Conservation (phyloP, 2,329 filamentous ascomycete genomes). For the Fusarium poae region DNA sequence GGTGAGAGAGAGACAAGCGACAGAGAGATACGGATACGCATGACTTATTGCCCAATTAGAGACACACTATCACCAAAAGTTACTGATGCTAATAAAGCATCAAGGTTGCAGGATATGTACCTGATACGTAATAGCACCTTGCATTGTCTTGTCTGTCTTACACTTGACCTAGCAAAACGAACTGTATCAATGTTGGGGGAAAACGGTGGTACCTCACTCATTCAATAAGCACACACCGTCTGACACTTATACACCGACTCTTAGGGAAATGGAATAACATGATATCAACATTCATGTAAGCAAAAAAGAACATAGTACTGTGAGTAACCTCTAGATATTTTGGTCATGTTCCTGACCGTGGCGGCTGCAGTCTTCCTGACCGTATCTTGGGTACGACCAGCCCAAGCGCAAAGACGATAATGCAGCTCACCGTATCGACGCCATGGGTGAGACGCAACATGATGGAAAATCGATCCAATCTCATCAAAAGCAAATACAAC, state of each 20-base stretch:
- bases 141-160: slow-evolving; percentile 12
- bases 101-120: slow-evolving; percentile 11
- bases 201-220: slow-evolving; percentile 13
- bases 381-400: slow-evolving; percentile 32
- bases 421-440: slow-evolving; percentile 26
- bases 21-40: slow-evolving; percentile 18
- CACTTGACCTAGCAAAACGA: slow-evolving; percentile 6
- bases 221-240: slow-evolving; percentile 17
- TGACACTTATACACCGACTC: too few relatives aligned
- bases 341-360: neutral
- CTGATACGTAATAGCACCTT: slow-evolving; percentile 33
- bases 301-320: neutral
- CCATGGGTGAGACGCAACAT: slow-evolving; percentile 31
- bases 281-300: neutral
- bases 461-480: slow-evolving; percentile 40
- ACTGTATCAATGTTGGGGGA: slow-evolving; percentile 29
- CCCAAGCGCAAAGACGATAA: slow-evolving; percentile 24
- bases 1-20: neutral
- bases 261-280: too few relatives aligned
- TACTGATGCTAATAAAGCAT: slow-evolving; percentile 32
- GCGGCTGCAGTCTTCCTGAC: slow-evolving; percentile 29
- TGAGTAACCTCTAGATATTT: neutral
- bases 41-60: slow-evolving; percentile 25
- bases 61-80: slow-evolving; percentile 11
- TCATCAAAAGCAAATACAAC: slow-evolving; percentile 41